Evolutionary conservation across 2,329 filamentous ascomycete species (phyloP).

Genomic region (Ceratocystis ficicola): DNA sequence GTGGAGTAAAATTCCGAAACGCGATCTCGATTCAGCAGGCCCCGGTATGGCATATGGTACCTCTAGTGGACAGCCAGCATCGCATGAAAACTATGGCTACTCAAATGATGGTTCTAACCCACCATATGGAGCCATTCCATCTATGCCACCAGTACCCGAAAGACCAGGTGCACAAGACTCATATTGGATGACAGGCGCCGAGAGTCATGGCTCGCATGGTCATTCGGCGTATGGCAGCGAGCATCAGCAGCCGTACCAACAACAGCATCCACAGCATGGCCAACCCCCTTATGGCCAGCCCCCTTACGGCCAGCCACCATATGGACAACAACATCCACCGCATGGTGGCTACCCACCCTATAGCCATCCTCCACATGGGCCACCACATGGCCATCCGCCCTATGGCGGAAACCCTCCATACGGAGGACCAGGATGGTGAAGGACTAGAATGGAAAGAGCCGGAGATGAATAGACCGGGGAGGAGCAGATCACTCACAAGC

Average conservation of each 20-base stretch:
- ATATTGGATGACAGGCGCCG: conserved; percentile 17
- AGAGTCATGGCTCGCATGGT: background rate
- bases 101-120: conserved; percentile 12
- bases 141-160: background rate
- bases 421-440: conserved; percentile 10
- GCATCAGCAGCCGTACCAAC: conserved; percentile 5
- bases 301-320: conserved; percentile 2
- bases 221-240: background rate
- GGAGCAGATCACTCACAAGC: background rate
- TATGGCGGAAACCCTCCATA: background rate
- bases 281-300: background rate
- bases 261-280: background rate
- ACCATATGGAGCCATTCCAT: conserved; percentile 1
- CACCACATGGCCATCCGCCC: conserved; percentile 8
- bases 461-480: background rate
- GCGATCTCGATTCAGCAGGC: conserved; percentile 34
- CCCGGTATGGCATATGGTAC: conserved; percentile 14
- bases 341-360: conserved; percentile 8
- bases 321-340: conserved; percentile 11
- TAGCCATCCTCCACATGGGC: background rate
- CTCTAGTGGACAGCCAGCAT: background rate
- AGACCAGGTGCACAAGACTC: conserved; percentile 12
- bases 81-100: conserved; percentile 14
- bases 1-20: conserved; percentile 49
- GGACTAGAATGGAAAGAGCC: background rate